Evolutionary conservation across 2,329 filamentous ascomycete species (phyloP), one percentile per base, ranked within the genome.

Genomic region (Trematosphaeria pertusa): DNA sequence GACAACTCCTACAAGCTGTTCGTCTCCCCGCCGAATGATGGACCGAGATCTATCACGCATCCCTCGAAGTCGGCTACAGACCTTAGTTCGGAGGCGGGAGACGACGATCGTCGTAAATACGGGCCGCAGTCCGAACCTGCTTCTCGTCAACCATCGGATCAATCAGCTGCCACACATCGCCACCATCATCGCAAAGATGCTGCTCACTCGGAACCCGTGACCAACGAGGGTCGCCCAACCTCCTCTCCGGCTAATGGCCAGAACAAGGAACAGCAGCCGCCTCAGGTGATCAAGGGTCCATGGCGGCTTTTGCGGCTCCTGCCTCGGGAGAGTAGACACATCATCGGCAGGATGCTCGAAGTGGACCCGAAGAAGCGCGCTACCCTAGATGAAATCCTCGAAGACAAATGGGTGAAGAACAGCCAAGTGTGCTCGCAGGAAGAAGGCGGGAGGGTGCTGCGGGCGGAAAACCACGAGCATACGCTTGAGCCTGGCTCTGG

Each of bases 1-100:
- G 94, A 99, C 71, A 97, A 96, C 71, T 96, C 91, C 0, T 99
- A 90, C 75, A 92, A 93, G 64, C 82, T 99, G 1, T 99, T 99
- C 68, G 87, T 93, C 11, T 85, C 94, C 1, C 82, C 89, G 6
- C 92, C 93, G 1, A 89, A 91, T 3, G 68, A 70, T 40, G 69
- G 67, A 4, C 67, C 64, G 6, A 64, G 46, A 37, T 62, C 65
- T 5, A 69, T 69, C 32, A 65, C 62, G 12, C 56, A 64, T 12
- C 53, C 59, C 2, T 68, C 69, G 0, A 69, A 68, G 44, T 70
- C 69, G 24, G 41, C 62, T 17, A 41, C 58, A 4, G 66, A 73
- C 17, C 57, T 72, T 2, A 77, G 75, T 9, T 73, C 74, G 5
- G 70, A 76, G 11, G 67, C 75, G 3, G 59, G 51, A 26, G 51